Percentiles rank a stretch among this genome's conserved stretches.
Conservation (phyloP, 306 rosid genomes). For the Trichosanthes cucumerina region DNA sequence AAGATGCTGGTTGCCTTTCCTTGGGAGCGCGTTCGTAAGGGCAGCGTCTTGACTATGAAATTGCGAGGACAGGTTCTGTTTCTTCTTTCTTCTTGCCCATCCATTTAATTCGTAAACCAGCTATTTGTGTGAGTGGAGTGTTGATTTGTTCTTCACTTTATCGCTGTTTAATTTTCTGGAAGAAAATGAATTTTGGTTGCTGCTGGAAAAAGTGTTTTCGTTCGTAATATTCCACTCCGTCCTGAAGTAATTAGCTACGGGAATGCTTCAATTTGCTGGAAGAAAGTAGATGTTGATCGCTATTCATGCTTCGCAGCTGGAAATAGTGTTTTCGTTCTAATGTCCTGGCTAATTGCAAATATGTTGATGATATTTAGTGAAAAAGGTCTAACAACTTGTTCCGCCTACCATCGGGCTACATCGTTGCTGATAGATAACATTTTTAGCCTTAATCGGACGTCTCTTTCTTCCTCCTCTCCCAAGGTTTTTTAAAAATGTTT, state of each 20-base stretch:
- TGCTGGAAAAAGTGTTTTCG: neutral
- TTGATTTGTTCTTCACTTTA: neutral
- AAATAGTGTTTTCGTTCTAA: neutral
- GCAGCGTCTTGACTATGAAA: constrained; percentile 61
- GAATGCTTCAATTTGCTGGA: neutral
- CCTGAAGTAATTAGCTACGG: neutral
- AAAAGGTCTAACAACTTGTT: neutral
- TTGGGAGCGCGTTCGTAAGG: constrained; percentile 73
- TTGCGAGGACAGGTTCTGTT: constrained; percentile 76
- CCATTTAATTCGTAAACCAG: neutral
- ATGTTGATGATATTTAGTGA: neutral
- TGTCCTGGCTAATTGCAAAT: neutral
- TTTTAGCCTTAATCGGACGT: neutral
- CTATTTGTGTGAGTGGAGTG: neutral
- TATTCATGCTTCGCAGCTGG: neutral
- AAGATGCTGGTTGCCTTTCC: constrained; percentile 67
- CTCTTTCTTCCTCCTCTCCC: neutral
- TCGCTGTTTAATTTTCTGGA: neutral
- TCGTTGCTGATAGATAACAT: neutral
- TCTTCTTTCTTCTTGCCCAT: neutral
- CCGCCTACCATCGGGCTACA: no score
- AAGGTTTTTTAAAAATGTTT: neutral
- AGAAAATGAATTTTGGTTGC: no score
- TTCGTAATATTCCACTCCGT: neutral
- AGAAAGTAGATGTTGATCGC: neutral